A percentile compares a stretch with the other conserved stretches of the same genome.
Evolutionary conservation across 306 rosid genomes (phyloP).

Genomic region (Adenanthera pavonina): DNA sequence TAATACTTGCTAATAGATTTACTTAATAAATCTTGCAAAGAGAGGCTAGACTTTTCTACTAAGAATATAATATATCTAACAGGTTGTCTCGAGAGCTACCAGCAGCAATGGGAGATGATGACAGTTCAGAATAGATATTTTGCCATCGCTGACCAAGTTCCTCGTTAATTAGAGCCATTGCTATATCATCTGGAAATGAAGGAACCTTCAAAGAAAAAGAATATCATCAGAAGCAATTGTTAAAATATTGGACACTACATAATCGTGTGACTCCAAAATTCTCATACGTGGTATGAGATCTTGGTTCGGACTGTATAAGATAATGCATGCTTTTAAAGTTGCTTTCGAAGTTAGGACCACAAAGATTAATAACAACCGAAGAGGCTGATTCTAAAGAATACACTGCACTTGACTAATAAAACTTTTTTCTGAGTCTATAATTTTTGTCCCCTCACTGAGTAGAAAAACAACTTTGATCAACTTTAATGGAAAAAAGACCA

Average conservation of each 20-base stretch:
- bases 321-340: constrained; percentile 9
- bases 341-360: constrained; percentile 33
- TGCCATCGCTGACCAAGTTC: constrained; percentile 99
- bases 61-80: constrained; percentile 43
- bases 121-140: constrained; percentile 82
- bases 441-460: background rate
- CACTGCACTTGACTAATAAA: constrained; percentile 35
- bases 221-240: constrained; percentile 41
- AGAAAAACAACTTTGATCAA: constrained; percentile 22
- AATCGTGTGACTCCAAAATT: constrained; percentile 28
- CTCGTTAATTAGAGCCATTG: constrained; percentile 96
- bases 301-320: constrained; percentile 22
- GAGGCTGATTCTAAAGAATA: constrained; percentile 22
- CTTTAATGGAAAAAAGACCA: constrained; percentile 26
- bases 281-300: background rate
- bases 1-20: constrained; percentile 33
- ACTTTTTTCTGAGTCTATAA: background rate
- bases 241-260: constrained; percentile 30
- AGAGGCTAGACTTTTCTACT: constrained; percentile 41
- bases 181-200: constrained; percentile 95
- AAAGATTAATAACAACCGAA: constrained; percentile 17
- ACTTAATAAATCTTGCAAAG: constrained; percentile 38
- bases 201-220: constrained; percentile 73
- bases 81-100: constrained; percentile 64
- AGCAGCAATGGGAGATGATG: constrained; percentile 97